These are phyloP conservation scores for Amanita fuliginea DNA, from an alignment of 768 basidiomycete species.

Conservation along the genomic window DNA sequence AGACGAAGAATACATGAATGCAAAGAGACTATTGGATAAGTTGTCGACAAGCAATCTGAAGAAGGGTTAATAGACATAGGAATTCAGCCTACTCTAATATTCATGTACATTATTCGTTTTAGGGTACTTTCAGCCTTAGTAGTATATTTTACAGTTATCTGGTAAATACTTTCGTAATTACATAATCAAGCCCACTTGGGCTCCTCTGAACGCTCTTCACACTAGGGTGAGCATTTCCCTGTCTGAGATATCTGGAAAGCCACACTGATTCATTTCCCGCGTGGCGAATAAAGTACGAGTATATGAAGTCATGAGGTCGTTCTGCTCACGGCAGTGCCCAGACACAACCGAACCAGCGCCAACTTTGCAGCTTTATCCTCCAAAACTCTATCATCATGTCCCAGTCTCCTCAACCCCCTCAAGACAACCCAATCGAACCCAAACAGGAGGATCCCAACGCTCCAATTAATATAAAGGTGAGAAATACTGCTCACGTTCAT, in stretches of 20 bases:
- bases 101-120: not conserved
- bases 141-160: not conserved
- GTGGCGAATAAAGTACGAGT: not conserved
- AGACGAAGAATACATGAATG: slow-evolving; percentile 54
- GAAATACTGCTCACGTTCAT: not conserved
- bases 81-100: not conserved
- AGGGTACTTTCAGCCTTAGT: not conserved
- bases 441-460: slow-evolving; percentile 50
- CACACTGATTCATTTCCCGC: not conserved
- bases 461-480: slow-evolving; percentile 74
- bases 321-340: not conserved
- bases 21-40: slow-evolving; percentile 40
- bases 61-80: slow-evolving; percentile 13
- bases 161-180: not conserved
- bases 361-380: not conserved
- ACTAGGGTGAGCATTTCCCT: slow-evolving; percentile 1
- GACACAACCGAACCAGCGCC: not conserved
- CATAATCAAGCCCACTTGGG: not conserved
- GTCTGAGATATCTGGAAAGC: not conserved
- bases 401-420: slow-evolving; percentile 32
- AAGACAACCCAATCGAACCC: slow-evolving; percentile 20
- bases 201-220: not conserved
- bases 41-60: slow-evolving; percentile 21
- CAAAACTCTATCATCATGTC: slow-evolving; percentile 29
- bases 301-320: not conserved